Conservation (phyloP, 2,329 filamentous ascomycete species). For the Trichoderma sp. region DNA sequence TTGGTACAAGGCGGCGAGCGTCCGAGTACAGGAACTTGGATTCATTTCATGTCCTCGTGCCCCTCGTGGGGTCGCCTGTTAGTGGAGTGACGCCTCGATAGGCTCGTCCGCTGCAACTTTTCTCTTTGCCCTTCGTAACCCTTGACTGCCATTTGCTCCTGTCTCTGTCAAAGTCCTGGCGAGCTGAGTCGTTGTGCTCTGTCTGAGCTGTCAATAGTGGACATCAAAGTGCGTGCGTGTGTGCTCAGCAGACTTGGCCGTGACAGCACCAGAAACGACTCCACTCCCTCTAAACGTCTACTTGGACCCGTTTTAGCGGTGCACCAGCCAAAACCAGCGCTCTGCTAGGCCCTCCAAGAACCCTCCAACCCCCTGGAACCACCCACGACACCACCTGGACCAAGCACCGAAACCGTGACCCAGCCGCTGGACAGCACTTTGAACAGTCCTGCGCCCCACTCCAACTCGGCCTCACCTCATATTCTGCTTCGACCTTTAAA, state of each 20-base stretch:
- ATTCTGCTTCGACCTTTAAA: conserved; percentile 15
- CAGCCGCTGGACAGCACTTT: not conserved
- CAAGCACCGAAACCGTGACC: conserved; percentile 16
- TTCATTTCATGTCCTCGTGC: not conserved
- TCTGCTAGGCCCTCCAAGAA: not conserved
- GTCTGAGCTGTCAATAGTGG: not conserved
- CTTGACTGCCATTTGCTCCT: not conserved
- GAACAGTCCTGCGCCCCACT: conserved; percentile 19
- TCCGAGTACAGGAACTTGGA: not conserved
- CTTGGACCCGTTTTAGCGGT: not conserved
- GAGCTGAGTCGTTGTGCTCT: not conserved
- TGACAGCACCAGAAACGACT: not conserved
- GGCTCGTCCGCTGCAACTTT: not conserved
- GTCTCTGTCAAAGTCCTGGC: not conserved
- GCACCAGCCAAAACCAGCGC: not conserved
- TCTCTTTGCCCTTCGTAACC: not conserved
- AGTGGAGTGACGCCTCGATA: conserved; percentile 7
- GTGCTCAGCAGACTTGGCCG: not conserved
- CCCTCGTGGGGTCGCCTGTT: conserved; percentile 12
- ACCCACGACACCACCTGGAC: not conserved
- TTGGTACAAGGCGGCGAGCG: not conserved
- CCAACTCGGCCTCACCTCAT: conserved; percentile 20
- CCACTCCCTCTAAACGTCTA: not conserved
- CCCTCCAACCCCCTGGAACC: not conserved
- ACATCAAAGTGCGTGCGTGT: not conserved